phyloP scores from a whole-genome alignment of 2,329 filamentous ascomycete species.

The Beauveria australis region DNA sequence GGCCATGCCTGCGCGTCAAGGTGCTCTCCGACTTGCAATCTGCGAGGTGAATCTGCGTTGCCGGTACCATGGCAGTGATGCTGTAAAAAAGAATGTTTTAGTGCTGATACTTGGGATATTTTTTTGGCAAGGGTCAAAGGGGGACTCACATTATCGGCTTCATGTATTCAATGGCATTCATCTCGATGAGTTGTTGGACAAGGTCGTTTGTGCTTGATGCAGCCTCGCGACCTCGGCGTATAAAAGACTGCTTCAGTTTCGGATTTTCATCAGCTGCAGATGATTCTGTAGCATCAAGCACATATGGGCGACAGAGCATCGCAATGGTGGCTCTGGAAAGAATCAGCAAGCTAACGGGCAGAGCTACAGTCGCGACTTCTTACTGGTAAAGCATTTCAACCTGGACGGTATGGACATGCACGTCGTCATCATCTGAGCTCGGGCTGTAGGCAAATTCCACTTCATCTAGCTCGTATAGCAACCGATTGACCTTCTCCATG shows the following conservation, averaged over 20 bases:
- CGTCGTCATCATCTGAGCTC: not conserved
- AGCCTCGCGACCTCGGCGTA: constrained; percentile 3
- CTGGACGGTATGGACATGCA: not conserved
- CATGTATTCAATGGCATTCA: not conserved
- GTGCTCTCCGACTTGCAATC: not conserved
- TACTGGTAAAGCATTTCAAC: constrained; percentile 1
- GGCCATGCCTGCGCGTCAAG: not conserved
- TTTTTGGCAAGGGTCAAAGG: too few species aligned
- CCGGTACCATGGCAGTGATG: constrained; percentile 6
- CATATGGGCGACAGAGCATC: not conserved
- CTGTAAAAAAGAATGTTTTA: not conserved
- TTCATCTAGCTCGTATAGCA: not conserved
- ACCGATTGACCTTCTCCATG: not conserved
- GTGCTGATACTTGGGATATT: not conserved
- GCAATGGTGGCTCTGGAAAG: not conserved
- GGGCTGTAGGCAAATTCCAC: not conserved
- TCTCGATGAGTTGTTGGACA: not conserved
- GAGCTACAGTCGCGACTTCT: not conserved
- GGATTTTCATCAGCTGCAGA: not conserved
- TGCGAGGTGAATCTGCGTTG: constrained; percentile 3
- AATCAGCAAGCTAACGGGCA: not conserved
- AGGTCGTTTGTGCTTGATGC: constrained; percentile 2
- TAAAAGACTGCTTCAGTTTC: not conserved
- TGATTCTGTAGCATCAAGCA: not conserved
- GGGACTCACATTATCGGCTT: constrained; percentile 5